Conservation (phyloP, 2,329 filamentous ascomycete species). For the Fusarium kyushuense region DNA sequence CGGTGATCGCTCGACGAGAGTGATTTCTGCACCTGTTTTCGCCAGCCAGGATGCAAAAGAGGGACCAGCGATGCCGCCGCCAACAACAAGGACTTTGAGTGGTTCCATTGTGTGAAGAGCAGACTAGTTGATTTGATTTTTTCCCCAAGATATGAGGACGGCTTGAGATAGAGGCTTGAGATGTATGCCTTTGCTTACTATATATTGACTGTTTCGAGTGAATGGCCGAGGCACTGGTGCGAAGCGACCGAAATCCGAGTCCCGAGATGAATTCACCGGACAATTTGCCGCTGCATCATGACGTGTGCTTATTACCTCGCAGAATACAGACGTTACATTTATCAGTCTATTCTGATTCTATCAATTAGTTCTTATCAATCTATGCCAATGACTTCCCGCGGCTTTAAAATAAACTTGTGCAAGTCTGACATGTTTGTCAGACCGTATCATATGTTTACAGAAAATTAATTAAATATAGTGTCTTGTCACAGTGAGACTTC, state of each 20-base stretch:
- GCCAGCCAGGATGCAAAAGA: constrained; percentile 33
- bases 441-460: too few relatives aligned
- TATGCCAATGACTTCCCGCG: accelerated
- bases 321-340: background rate
- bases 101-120: constrained; percentile 3
- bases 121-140: background rate
- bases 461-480: too few relatives aligned
- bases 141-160: background rate
- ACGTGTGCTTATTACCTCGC: background rate
- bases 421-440: too few relatives aligned
- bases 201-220: background rate
- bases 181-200: background rate
- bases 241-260: background rate
- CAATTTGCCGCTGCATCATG: background rate
- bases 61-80: constrained; percentile 36
- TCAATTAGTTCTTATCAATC: background rate
- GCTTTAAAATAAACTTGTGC: too few relatives aligned
- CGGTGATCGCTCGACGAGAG: constrained; percentile 23
- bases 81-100: constrained; percentile 32
- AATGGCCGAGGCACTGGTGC: background rate
- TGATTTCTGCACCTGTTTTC: constrained; percentile 24
- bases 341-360: too few relatives aligned
- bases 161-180: background rate
- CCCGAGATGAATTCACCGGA: background rate
- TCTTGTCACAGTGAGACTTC: too few relatives aligned